Base-by-base conservation (phyloP, 192 early-diverging fungal species). In the Backusella mclennaniae region DNA sequence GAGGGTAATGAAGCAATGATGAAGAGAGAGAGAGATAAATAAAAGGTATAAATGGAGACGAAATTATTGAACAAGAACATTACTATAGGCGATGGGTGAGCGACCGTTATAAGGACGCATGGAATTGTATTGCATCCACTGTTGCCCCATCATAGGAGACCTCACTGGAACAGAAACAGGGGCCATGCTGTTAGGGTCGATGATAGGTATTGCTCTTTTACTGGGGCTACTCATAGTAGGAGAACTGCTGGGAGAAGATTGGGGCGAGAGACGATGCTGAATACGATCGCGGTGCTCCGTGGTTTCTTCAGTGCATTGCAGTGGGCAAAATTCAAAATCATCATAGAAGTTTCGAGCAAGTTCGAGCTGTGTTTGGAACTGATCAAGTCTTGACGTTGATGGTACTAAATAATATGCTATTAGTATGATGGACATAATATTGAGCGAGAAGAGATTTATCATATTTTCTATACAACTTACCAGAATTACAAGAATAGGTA, bases 241-340 rank as follows among this genome's bases (percentile, higher is more conserved):
- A 21, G 75, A 70, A 33, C 23, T 52, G 31, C 31, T 67, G 21
- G 75, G 75, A 56, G 75, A 76, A 38, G 75, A 76, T 17, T 76
- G 75, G 6, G 75, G 75, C 23, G 75, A 76, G 19, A 69, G 4
- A 19, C 75, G 66, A 41, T 76, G 68, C 19, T 76, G 75, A 26
- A 76, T 70, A 31, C 75, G 67, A 67, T 76, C 75, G 21, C 75
- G 67, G 31, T 76, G 67, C 53, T 76, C 75, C 11, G 33, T 9
- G 84, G 86, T 84, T 83, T 89, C 83, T 56, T 86, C 81, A 46
- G 86, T 76, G 29, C 84, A 84, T 72, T 86, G 73, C 12, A 81
- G 76, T 33, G 88, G 88, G 75, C 88, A 89, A 82, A 87, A 89
- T 72, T 89, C 88, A 53, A 84, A 77, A 63, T 89, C 88, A 73